These are phyloP conservation scores for Dissophora ornata DNA, from an alignment of 192 early-diverging fungal genomes.

Conservation along the genomic window DNA sequence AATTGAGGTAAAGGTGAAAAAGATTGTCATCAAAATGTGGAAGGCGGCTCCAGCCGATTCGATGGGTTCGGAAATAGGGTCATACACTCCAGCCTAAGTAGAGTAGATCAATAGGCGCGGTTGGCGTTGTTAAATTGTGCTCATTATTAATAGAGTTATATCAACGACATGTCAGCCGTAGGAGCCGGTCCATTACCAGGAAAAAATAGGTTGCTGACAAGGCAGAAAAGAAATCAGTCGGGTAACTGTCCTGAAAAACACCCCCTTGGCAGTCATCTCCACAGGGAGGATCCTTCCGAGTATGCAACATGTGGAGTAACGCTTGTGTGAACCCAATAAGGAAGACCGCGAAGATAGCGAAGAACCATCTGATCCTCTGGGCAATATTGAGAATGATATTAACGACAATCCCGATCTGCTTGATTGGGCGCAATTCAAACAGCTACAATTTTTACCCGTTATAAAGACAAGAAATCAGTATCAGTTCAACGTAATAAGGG, in stretches of 20 bases:
- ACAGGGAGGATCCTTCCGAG: background rate
- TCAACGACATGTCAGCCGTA: background rate
- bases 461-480: background rate
- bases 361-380: constrained; percentile 31
- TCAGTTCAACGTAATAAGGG: too few relatives aligned
- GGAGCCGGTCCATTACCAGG: constrained; percentile 13
- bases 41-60: too few relatives aligned
- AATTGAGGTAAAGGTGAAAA: too few relatives aligned
- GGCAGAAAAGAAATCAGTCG: background rate
- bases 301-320: constrained; percentile 34
- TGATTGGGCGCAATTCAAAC: constrained; percentile 39
- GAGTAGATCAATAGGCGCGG: background rate
- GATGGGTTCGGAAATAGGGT: constrained; percentile 1
- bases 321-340: constrained; percentile 48
- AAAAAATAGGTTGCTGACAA: constrained; percentile 39
- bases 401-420: constrained; percentile 41
- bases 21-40: too few relatives aligned
- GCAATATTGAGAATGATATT: constrained; percentile 48
- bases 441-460: constrained; percentile 13
- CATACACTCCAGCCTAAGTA: constrained; percentile 29
- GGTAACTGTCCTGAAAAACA: constrained; percentile 5
- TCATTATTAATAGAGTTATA: background rate
- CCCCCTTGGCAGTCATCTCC: background rate
- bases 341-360: constrained; percentile 36
- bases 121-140: too few relatives aligned